phyloP scores from a whole-genome alignment of 2,329 filamentous ascomycete species.

The Nemania sp. region DNA sequence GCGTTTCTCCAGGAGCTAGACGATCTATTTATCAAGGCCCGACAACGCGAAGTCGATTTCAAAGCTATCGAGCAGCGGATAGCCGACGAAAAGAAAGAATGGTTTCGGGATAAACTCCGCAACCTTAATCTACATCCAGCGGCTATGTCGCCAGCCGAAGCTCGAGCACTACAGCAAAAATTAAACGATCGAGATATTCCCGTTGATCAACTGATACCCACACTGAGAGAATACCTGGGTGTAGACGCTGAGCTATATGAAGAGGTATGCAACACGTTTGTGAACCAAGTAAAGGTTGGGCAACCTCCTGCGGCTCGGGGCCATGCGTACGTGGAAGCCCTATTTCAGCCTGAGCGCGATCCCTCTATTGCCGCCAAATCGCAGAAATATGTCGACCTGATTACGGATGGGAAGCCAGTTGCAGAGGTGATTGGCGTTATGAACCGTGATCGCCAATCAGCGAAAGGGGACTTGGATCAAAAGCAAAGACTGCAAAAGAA shows the following conservation, averaged over 20 bases:
- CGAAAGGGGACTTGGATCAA: constrained; percentile 52
- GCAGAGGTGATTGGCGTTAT: constrained; percentile 50
- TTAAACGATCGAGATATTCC: constrained; percentile 47
- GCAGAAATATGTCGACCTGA: constrained; percentile 57
- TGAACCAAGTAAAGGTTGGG: constrained; percentile 50
- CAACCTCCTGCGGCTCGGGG: constrained; percentile 52
- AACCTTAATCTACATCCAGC: constrained; percentile 47
- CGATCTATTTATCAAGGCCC: constrained; percentile 61
- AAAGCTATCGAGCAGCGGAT: constrained; percentile 63
- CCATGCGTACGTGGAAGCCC: constrained; percentile 56
- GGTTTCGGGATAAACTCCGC: constrained; percentile 59
- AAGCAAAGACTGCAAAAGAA: constrained; percentile 53
- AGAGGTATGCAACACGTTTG: constrained; percentile 50
- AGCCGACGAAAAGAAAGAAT: constrained; percentile 63
- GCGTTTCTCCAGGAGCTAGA: constrained; percentile 64
- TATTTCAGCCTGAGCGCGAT: constrained; percentile 57
- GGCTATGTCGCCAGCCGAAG: constrained; percentile 43
- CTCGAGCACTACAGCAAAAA: constrained; percentile 46
- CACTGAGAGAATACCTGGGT: constrained; percentile 44
- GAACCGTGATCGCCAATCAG: constrained; percentile 50
- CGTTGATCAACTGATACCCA: constrained; percentile 45
- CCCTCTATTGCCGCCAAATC: constrained; percentile 47
- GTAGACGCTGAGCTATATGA: constrained; percentile 41
- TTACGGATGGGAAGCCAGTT: constrained; percentile 48
- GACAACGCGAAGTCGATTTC: constrained; percentile 57